Evolutionary conservation across 495 filamentous ascomycete species (phyloP).

Genomic region (Talaromyces stipitatus): DNA sequence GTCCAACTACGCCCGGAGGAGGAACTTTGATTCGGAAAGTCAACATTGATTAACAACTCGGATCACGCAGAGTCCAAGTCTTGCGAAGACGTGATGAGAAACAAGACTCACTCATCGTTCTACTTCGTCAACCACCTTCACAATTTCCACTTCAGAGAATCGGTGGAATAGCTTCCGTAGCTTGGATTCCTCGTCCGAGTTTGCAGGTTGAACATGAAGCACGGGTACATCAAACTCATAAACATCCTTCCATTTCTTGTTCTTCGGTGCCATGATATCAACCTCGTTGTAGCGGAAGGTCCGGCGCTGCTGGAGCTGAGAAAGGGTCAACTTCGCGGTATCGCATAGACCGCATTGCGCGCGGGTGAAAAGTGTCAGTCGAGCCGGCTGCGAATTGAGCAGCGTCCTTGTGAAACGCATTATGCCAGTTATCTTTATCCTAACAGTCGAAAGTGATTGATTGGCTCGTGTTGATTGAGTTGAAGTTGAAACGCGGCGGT

Average conservation of each 20-base stretch:
- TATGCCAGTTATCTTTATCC: background rate
- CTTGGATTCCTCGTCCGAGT: slow-evolving; percentile 43
- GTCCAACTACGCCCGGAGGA: too few relatives aligned
- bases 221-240: slow-evolving; percentile 93
- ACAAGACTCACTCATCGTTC: slow-evolving; percentile 13
- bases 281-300: slow-evolving; percentile 73
- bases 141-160: slow-evolving; percentile 62
- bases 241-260: slow-evolving; percentile 63
- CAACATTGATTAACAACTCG: too few relatives aligned
- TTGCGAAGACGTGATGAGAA: too few relatives aligned
- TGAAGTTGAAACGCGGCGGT: background rate
- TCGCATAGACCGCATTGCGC: slow-evolving; percentile 72
- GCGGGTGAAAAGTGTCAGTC: slow-evolving; percentile 79
- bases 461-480: background rate
- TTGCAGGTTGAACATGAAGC: slow-evolving; percentile 54
- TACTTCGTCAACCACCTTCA: slow-evolving; percentile 61
- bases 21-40: too few relatives aligned
- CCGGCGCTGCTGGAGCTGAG: slow-evolving; percentile 56
- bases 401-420: slow-evolving; percentile 34
- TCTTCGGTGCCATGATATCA: slow-evolving; percentile 62
- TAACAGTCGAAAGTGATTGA: background rate
- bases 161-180: slow-evolving; percentile 79
- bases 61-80: too few relatives aligned
- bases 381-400: slow-evolving; percentile 46
- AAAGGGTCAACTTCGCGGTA: slow-evolving; percentile 65